Base-by-base conservation (phyloP, 2,329 filamentous ascomycete genomes). In the Penicillium rolfsii region DNA sequence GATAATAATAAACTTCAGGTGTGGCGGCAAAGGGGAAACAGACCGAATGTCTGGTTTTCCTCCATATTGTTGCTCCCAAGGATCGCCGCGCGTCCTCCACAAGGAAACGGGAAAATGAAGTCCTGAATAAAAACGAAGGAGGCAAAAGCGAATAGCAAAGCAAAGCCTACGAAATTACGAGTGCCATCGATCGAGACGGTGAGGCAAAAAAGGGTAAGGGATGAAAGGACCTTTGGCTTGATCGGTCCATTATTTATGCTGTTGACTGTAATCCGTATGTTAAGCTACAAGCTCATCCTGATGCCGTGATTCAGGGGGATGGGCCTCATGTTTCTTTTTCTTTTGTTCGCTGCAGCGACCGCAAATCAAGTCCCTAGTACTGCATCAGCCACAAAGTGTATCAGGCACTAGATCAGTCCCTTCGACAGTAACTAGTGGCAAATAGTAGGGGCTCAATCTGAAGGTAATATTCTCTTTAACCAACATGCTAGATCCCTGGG, bases 351-450 rank as follows among this genome's bases (percentile, higher is more conserved):
- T 53, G 12, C 52, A 41, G 14, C 26, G 14, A 26, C 35, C 19
- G 49, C 58, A 28, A 63, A 63, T 55, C 59, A 63, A 53, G 53
- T 26, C 54, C 45, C 16, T 4, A 8, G 30, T 53, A 43, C 50
- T 36, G 50, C 55, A 58, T 59, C 45, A 28, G 9, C 30, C 52
- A 52, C n/a, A 24, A 61, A 65, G 61, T 63, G 53, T 61, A 63
- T 59, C 58, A 63, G 49, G 45, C 61, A 57, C 63, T 61, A 61
- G 38, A 64, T 60, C 58, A 28, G 48, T 50, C 22, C 35, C 48
- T 52, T 36, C 53, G 45, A 53, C 55, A 6, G 24, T 38, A 30
- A 16, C 46, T 57, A 63, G 61, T 63, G 55, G 35, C 49, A 54
- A 48, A n/a, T 26, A 54, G 30, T 57, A 50, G n/a, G 36, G 24